These are phyloP conservation scores for Ascoidea rubescens DNA, from an alignment of 805 yeast genomes.

Conservation along the genomic window DNA sequence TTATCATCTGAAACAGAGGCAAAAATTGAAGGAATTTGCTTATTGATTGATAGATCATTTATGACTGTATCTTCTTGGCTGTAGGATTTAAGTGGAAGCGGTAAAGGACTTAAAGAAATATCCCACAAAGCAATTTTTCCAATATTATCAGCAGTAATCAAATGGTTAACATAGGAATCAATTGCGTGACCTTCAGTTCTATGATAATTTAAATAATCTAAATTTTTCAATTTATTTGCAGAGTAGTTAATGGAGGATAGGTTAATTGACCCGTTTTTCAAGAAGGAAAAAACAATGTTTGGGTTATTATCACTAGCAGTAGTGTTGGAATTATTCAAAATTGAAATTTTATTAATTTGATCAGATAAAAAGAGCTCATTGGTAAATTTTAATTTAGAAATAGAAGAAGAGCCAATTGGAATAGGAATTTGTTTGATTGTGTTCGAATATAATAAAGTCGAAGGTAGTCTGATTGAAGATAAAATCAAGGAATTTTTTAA, in stretches of 20 bases:
- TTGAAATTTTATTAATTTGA: neutral
- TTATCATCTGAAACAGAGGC: conserved; percentile 65
- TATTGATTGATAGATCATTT: conserved; percentile 55
- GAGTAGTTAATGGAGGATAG: neutral
- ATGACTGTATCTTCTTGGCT: conserved; percentile 26
- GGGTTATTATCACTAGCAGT: too few relatives aligned
- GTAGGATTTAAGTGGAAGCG: conserved; percentile 16
- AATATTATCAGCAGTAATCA: conserved; percentile 58
- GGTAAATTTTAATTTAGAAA: conserved; percentile 27
- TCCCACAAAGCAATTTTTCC: conserved; percentile 63
- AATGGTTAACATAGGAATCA: conserved; percentile 31
- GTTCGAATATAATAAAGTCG: conserved; percentile 28
- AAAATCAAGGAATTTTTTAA: conserved; percentile 22
- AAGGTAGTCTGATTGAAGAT: conserved; percentile 23
- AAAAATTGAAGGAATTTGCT: conserved; percentile 28
- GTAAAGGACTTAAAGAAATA: conserved; percentile 24
- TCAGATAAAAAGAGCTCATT: conserved; percentile 14
- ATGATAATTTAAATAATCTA: conserved; percentile 34
- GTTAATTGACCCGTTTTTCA: neutral
- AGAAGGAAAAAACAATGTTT: neutral
- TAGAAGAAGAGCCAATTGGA: conserved; percentile 18
- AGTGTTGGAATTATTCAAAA: too few relatives aligned
- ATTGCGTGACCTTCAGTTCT: conserved; percentile 54
- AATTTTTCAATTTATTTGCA: neutral
- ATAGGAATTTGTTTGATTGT: conserved; percentile 11